A percentile compares a stretch with the other conserved stretches of the same genome.
These are phyloP conservation scores for Auriculariales sp. DNA, from an alignment of 768 basidiomycete genomes.

Conservation along the genomic window DNA sequence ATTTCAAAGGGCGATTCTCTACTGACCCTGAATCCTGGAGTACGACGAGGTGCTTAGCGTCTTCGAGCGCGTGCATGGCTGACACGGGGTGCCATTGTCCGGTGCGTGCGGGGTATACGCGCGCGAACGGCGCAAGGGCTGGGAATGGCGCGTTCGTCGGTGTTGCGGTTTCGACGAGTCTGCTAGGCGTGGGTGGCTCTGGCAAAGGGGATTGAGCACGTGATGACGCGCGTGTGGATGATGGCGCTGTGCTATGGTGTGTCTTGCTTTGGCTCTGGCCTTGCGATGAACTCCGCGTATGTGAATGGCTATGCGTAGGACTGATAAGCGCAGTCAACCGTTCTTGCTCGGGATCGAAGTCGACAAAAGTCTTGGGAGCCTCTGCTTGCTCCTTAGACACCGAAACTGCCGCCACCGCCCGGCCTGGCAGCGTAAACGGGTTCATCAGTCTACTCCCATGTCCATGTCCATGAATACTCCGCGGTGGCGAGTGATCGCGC, in stretches of 20 bases:
- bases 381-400: constrained; percentile 56
- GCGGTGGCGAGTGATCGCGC: neutral
- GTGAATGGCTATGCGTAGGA: too few relatives aligned
- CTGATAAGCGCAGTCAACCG: constrained; percentile 60
- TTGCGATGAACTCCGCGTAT: too few relatives aligned
- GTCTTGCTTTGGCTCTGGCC: too few relatives aligned
- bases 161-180: neutral
- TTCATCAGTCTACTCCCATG: constrained; percentile 3
- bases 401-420: constrained; percentile 19
- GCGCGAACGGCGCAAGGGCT: neutral
- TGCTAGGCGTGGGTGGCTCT: neutral
- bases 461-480: constrained; percentile 9
- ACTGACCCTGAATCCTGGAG: constrained; percentile 55
- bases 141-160: neutral
- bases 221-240: constrained; percentile 29
- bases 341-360: constrained; percentile 69
- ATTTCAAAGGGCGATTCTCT: neutral
- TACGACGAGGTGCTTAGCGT: constrained; percentile 29
- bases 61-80: constrained; percentile 31
- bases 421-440: constrained; percentile 5
- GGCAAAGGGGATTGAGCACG: neutral
- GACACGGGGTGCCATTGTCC: constrained; percentile 27
- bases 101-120: constrained; percentile 29
- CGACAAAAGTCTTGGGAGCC: constrained; percentile 65
- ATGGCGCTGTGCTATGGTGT: too few relatives aligned